Conservation (phyloP, 1,284 basidiomycete genomes). For the Irpex sp. region DNA sequence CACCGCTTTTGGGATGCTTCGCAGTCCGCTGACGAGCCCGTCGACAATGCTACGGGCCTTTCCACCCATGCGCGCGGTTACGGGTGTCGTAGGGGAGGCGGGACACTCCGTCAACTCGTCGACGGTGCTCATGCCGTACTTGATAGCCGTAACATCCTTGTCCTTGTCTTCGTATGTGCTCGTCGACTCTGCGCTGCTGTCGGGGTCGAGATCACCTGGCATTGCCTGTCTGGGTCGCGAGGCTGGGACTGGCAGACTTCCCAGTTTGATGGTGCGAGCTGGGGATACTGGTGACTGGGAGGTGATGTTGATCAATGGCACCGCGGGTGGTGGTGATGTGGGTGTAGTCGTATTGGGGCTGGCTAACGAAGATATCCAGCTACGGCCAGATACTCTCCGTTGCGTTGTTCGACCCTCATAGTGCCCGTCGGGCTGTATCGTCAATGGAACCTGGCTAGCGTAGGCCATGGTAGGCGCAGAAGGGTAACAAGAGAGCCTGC, state of each 20-base stretch:
- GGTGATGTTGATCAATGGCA: not conserved
- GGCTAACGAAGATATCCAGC: slow-evolving; percentile 13
- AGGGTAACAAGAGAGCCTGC: no score
- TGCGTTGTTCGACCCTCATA: not conserved
- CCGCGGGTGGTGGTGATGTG: not conserved
- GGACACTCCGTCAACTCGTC: slow-evolving; percentile 9
- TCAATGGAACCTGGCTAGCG: not conserved
- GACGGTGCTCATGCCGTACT: slow-evolving; percentile 7
- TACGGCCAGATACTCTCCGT: not conserved
- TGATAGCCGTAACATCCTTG: not conserved
- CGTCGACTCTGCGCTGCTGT: slow-evolving; percentile 6
- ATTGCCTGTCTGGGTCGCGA: not conserved
- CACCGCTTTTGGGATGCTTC: slow-evolving; percentile 14
- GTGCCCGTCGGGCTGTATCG: not conserved
- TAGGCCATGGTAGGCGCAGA: not conserved
- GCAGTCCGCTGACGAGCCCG: slow-evolving; percentile 12
- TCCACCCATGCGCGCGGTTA: slow-evolving; percentile 4
- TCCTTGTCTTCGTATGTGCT: slow-evolving; percentile 2
- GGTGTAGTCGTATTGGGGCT: not conserved
- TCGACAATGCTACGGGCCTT: slow-evolving; percentile 13
- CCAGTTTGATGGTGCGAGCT: slow-evolving; percentile 7
- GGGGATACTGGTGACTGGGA: slow-evolving; percentile 5
- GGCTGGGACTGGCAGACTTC: not conserved
- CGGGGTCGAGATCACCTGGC: not conserved
- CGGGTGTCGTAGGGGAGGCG: slow-evolving; percentile 1